Evolutionary conservation across 2,329 filamentous ascomycete species (phyloP).

Genomic region (Chaetomium olivaceum): DNA sequence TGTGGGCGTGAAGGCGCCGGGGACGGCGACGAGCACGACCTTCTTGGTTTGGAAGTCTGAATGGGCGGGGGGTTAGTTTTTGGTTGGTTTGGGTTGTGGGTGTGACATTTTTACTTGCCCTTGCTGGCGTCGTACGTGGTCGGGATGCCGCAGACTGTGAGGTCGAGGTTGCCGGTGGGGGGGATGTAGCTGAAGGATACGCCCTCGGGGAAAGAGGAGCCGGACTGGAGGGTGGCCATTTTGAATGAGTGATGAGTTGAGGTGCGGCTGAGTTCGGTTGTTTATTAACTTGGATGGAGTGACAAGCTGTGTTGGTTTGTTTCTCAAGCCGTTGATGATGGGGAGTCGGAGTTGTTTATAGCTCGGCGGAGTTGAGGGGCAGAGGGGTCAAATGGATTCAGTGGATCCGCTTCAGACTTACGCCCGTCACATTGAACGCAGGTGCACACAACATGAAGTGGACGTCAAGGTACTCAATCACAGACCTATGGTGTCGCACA

Average conservation of each 20-base stretch:
- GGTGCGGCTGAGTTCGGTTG: not conserved
- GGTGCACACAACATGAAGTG: not conserved
- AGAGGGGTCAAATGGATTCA: not conserved
- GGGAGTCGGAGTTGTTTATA: constrained; percentile 4
- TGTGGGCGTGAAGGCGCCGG: constrained; percentile 81
- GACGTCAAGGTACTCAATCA: not conserved
- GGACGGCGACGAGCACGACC: constrained; percentile 57
- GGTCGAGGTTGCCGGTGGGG: constrained; percentile 67
- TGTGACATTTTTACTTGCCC: constrained; percentile 47
- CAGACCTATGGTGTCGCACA: too few species aligned
- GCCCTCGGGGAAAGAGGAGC: constrained; percentile 79
- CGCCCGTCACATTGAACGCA: not conserved
- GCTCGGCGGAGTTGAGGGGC: constrained; percentile 12
- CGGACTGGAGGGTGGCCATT: constrained; percentile 69
- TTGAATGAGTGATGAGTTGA: constrained; percentile 23
- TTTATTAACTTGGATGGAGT: not conserved
- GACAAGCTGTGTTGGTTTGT: not conserved
- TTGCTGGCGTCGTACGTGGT: constrained; percentile 78
- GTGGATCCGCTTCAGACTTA: not conserved
- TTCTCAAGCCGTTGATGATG: not conserved
- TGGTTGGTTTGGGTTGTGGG: too few species aligned
- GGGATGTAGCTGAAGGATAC: constrained; percentile 84
- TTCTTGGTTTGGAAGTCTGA: constrained; percentile 60
- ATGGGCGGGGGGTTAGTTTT: not conserved
- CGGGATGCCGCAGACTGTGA: constrained; percentile 77